Conservation (phyloP, 2,329 filamentous ascomycete species). For the Fusarium tuaranense region DNA sequence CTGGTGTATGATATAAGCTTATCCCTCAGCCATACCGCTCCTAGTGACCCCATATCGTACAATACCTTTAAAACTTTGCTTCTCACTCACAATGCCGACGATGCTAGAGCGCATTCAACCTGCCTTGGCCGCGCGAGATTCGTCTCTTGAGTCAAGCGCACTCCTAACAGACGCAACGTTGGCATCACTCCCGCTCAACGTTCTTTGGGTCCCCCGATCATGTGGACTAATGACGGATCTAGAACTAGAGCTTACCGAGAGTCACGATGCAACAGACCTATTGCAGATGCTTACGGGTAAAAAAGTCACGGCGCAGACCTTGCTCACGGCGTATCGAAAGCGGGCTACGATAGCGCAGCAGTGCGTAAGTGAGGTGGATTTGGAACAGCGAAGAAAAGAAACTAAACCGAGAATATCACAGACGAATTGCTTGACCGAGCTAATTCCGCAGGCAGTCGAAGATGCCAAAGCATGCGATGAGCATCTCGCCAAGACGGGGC, state of each 20-base stretch:
- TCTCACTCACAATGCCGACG: neutral
- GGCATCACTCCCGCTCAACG: neutral
- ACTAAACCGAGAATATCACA: neutral
- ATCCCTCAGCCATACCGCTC: neutral
- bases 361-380: neutral
- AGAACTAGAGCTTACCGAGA: constrained; percentile 4
- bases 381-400: neutral
- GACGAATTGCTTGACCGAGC: constrained; percentile 6
- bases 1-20: neutral
- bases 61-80: neutral
- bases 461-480: constrained; percentile 1
- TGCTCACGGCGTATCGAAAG: constrained; percentile 4
- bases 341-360: constrained; percentile 9
- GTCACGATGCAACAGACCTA: neutral
- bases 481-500: neutral
- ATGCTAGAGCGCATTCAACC: neutral
- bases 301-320: neutral
- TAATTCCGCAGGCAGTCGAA: neutral
- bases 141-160: neutral
- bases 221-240: neutral
- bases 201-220: neutral
- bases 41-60: neutral
- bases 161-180: neutral
- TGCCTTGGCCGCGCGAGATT: neutral
- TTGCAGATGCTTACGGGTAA: neutral